Base-by-base conservation (phyloP, 331 rosid species). In the Acacia concinna region DNA sequence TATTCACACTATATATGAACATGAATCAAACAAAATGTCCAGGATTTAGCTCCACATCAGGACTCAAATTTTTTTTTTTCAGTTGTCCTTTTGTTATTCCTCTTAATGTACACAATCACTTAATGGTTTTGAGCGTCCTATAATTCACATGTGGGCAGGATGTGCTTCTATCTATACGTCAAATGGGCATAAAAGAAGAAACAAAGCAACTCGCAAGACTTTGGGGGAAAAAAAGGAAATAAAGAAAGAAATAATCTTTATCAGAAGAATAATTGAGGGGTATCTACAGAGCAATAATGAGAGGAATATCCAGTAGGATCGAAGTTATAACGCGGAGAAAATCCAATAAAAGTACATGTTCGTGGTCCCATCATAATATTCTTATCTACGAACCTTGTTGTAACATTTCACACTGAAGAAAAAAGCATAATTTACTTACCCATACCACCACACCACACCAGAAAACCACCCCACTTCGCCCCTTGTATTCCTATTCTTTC, bases 241-340 rank as follows among this genome's bases (percentile, higher is more conserved):
- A 20, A 59, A 59, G 5, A 28, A 62, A 37, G 11, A 60, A 60
- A 27, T 59, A 27, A 37, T 66, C 23, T 40, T 21, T 11, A 1
- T 12, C 1, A 5, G 20, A 68, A 43, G 35, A 80, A 86, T 84
- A 28, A 84, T 87, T 87, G 83, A 76, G 2, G 2, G 82, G 65
- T 66, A 68, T 52, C 11, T 81, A 68, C 47, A 70, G 84, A 87
- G 80, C 72, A 86, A 66, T 59, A 75, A 77, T 77, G 56, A 71
- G 32, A 71, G 81, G 93, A 88, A 88, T 87, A 83, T 90, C 89
- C 87, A 84, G 71, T 84, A 68, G 89, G 85, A 88, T 86, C 73
- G 5, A 28, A 54, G 14, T 20, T 54, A 54, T 54, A 54, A 54
- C 30, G 62, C 30, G 78, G 82, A 88, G 86, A 88, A 85, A 79